These are phyloP conservation scores for Fusarium sp. DNA, from an alignment of 2,329 filamentous ascomycete genomes.

Conservation along the genomic window DNA sequence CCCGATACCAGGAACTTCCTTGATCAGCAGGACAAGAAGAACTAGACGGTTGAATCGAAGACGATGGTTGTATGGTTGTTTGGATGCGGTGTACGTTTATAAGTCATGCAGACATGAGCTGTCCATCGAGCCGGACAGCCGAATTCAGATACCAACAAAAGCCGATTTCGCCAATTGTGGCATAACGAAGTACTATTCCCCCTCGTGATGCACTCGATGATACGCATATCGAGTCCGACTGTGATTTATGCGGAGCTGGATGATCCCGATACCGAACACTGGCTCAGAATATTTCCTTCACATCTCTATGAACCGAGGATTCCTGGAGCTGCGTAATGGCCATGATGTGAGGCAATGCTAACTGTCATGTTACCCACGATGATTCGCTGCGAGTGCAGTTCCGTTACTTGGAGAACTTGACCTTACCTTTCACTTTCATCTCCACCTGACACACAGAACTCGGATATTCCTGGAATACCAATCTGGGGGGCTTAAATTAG, in stretches of 20 bases:
- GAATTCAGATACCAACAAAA: conserved; percentile 41
- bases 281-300: not conserved
- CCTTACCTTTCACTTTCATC: not conserved
- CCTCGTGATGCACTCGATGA: conserved; percentile 17
- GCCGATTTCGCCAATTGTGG: conserved; percentile 36
- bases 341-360: not conserved
- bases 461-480: not conserved
- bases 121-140: conserved; percentile 38
- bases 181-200: conserved; percentile 12
- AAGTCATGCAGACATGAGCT: conserved; percentile 40
- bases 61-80: conserved; percentile 38
- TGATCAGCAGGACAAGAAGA: conserved; percentile 54
- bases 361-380: not conserved
- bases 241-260: not conserved
- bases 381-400: not conserved
- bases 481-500: not conserved
- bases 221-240: not conserved
- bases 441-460: too few relatives aligned
- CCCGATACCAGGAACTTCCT: conserved; percentile 50
- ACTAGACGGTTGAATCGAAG: conserved; percentile 43
- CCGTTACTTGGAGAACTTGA: not conserved
- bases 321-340: not conserved
- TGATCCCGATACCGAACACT: not conserved
- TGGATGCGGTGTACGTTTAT: conserved; percentile 50
- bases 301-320: not conserved